These are phyloP conservation scores for Deakozyma indianensis DNA, from an alignment of 805 yeast species.

Conservation along the genomic window DNA sequence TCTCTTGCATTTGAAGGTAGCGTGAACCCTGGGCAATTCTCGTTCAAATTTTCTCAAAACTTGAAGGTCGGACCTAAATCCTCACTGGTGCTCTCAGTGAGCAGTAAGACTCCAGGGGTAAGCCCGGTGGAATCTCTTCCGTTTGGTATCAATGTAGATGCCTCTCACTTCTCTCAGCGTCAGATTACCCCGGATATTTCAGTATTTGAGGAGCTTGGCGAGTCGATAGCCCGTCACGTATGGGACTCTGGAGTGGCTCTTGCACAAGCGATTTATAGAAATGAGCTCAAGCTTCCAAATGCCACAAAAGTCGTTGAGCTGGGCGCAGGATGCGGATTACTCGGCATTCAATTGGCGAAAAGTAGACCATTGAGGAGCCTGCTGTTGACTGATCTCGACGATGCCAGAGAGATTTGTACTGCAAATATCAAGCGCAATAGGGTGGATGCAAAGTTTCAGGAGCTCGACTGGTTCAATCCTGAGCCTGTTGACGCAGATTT, in stretches of 20 bases:
- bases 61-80: neutral
- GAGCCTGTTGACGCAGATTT: constrained; percentile 23
- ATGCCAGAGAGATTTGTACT: constrained; percentile 24
- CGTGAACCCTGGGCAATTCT: neutral
- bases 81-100: neutral
- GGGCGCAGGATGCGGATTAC: constrained; percentile 31
- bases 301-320: constrained; percentile 21
- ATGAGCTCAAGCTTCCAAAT: neutral
- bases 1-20: constrained; percentile 7
- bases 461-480: constrained; percentile 26
- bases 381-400: constrained; percentile 25
- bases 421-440: constrained; percentile 19
- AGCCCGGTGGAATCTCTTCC: neutral
- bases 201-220: constrained; percentile 25
- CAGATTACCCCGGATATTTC: neutral
- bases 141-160: neutral
- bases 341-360: constrained; percentile 20
- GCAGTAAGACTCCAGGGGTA: neutral
- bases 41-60: neutral
- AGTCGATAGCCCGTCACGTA: constrained; percentile 28
- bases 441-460: constrained; percentile 14
- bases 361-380: constrained; percentile 11
- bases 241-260: constrained; percentile 28
- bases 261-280: constrained; percentile 6
- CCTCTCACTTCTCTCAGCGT: neutral